Conservation (phyloP, 1,284 basidiomycete genomes). For the Trichosporon ovoides region DNA sequence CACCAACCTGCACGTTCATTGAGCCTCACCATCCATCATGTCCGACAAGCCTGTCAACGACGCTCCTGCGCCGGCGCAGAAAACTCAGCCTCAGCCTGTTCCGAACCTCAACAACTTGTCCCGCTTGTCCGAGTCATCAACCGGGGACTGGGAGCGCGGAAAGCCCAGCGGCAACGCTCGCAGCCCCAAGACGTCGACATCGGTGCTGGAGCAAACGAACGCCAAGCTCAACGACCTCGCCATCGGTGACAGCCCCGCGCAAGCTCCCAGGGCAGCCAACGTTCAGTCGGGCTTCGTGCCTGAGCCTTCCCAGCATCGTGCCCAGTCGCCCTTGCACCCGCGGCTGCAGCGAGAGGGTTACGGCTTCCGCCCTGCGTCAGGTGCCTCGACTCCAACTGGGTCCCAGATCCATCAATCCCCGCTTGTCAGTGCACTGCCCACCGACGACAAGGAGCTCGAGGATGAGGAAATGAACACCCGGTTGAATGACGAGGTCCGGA, state of each 20-base stretch:
- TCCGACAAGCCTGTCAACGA: conserved; percentile 6
- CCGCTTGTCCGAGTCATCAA: conserved; percentile 42
- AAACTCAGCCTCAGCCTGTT: conserved; percentile 17
- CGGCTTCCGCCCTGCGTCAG: conserved; percentile 68
- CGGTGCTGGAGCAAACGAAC: conserved; percentile 19
- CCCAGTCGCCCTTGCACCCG: conserved; percentile 15
- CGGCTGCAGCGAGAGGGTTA: conserved; percentile 60
- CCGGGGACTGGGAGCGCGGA: conserved; percentile 47
- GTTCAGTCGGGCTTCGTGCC: conserved; percentile 2
- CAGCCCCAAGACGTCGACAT: conserved; percentile 30
- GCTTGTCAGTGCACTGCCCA: not conserved
- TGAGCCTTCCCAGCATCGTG: not conserved
- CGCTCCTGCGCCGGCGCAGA: not conserved
- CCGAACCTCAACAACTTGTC: conserved; percentile 36
- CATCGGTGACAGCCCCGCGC: not conserved
- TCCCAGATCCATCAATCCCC: conserved; percentile 2
- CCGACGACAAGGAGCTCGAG: conserved; percentile 7
- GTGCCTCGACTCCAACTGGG: conserved; percentile 56
- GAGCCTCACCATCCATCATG: conserved; percentile 4
- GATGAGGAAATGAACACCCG: conserved; percentile 14
- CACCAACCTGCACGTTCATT: not conserved
- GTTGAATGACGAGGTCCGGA: conserved; percentile 20
- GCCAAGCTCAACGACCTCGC: conserved; percentile 10
- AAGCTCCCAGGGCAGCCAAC: not conserved
- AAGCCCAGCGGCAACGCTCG: conserved; percentile 34